These are phyloP conservation scores for Monosporascus ibericus DNA, from an alignment of 2,329 filamentous ascomycete species.

Conservation along the genomic window DNA sequence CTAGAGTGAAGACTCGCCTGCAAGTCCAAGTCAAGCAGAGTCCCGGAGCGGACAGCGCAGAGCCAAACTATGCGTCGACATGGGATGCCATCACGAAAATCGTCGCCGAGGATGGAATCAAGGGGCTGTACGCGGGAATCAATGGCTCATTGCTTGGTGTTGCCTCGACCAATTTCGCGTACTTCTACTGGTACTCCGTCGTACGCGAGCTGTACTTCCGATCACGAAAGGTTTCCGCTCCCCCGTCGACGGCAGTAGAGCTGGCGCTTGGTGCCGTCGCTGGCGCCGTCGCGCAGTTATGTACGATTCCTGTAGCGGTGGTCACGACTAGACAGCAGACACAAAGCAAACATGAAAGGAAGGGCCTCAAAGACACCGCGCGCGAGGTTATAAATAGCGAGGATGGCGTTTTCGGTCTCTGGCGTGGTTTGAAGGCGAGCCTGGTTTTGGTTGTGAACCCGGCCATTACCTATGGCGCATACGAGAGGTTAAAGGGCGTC, in stretches of 20 bases:
- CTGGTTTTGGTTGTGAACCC: slow-evolving; percentile 94
- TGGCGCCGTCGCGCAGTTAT: slow-evolving; percentile 86
- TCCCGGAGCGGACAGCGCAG: slow-evolving; percentile 37
- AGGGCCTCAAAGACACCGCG: slow-evolving; percentile 80
- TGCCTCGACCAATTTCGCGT: slow-evolving; percentile 96
- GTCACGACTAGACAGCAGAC: slow-evolving; percentile 96
- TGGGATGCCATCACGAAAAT: slow-evolving; percentile 87
- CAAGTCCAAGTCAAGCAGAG: slow-evolving; percentile 83
- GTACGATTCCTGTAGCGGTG: slow-evolving; percentile 93
- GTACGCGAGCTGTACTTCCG: slow-evolving; percentile 76
- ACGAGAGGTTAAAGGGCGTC: slow-evolving; percentile 75
- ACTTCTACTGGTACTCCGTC: slow-evolving; percentile 98
- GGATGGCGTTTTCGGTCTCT: slow-evolving; percentile 82
- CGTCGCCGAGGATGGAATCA: slow-evolving; percentile 68
- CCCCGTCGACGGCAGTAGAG: slow-evolving; percentile 76
- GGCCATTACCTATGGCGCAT: slow-evolving; percentile 94
- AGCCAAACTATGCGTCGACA: slow-evolving; percentile 77
- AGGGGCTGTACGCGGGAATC: slow-evolving; percentile 85
- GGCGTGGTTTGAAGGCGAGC: slow-evolving; percentile 93
- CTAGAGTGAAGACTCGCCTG: slow-evolving; percentile 87
- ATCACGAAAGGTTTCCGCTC: slow-evolving; percentile 39
- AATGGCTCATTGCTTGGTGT: slow-evolving; percentile 82
- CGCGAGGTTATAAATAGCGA: slow-evolving; percentile 85
- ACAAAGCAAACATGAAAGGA: slow-evolving; percentile 75
- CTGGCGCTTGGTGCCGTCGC: slow-evolving; percentile 79